Evolutionary conservation across 2,329 filamentous ascomycete species (phyloP), one percentile per base, ranked within the genome.

Genomic region (Cadophora gregata): DNA sequence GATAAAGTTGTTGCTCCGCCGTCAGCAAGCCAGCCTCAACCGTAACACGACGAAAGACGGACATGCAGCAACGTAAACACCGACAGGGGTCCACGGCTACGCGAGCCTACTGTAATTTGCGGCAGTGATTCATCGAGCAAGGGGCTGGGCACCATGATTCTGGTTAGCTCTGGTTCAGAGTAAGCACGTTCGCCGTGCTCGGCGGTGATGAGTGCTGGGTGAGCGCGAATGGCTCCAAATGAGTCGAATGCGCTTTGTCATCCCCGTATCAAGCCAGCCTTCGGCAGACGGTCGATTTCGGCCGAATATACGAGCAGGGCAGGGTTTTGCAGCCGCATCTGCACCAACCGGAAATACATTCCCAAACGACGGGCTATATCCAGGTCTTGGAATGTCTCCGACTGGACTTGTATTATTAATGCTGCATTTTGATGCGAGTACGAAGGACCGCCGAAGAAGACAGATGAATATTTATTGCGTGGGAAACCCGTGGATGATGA

Each of bases 1-100:
- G 47, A 63, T 63, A 45, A 19, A 63, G 53, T 29, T 56, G 50
- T 58, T 63, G 33, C 50, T 60, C 56, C 58, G 58, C 58, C 58
- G 58, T 60, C 58, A 60, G 58, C 58, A 60, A 38, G 21, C 56
- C 45, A 59, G 56, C 21, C 56, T 60, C 58, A 38, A n/a, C 21
- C 55, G n/a, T 21, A 36, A 56, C 56, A 45, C 56, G 56, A 60
- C 12, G 21, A 60, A 47, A n/a, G 58, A 60, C 58, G 33, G 38
- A 59, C 29, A 21, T 58, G 55, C 21, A 58, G 21, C 24, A 10
- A 36, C 55, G 55, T 58, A 25, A 58, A 58, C 31, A 25, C 55
- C 21, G 33, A 31, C 53, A 58, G 53, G 53, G 33, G n/a, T 36
- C 5, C 4, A 58, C 38, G n/a, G 36, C 29, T 36, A 31, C 36